Percentiles rank a stretch among this genome's conserved stretches.
phyloP scores from a whole-genome alignment of 495 filamentous ascomycete genomes.

The Aspergillus incahuasiensis region DNA sequence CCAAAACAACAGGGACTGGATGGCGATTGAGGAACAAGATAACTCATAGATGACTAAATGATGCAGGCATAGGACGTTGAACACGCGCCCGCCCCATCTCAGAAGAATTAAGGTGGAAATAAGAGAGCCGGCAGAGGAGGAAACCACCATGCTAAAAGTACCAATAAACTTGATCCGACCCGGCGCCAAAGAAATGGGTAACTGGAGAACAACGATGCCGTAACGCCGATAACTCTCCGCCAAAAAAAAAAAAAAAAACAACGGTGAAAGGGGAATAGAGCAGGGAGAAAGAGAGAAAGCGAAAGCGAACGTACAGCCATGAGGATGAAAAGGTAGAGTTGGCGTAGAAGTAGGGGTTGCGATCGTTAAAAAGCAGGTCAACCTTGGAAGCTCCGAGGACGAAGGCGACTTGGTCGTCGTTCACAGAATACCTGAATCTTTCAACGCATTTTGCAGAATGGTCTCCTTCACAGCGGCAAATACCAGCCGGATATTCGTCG shows the following conservation, averaged over 20 bases:
- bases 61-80: slow-evolving; percentile 16
- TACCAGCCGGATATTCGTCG: slow-evolving; percentile 93
- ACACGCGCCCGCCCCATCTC: slow-evolving; percentile 7
- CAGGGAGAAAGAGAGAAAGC: slow-evolving; percentile 20
- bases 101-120: slow-evolving; percentile 2
- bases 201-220: slow-evolving; percentile 24
- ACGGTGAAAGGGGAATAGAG: slow-evolving; percentile 16
- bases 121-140: slow-evolving; percentile 1
- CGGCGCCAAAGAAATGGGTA: slow-evolving; percentile 31
- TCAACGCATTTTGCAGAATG: slow-evolving; percentile 94
- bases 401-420: not conserved
- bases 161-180: slow-evolving; percentile 23
- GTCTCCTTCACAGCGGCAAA: slow-evolving; percentile 99
- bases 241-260: slow-evolving; percentile 31
- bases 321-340: slow-evolving; percentile 8
- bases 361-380: not conserved
- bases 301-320: slow-evolving; percentile 13
- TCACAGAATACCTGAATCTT: slow-evolving; percentile 93
- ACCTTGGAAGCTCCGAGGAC: not conserved
- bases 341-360: not conserved
- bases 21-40: not conserved
- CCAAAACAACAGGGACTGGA: slow-evolving; percentile 10
- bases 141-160: slow-evolving; percentile 20
- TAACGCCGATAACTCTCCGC: slow-evolving; percentile 33
- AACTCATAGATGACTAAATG: slow-evolving; percentile 11